These are phyloP conservation scores for Saccharomycopsis fermentans DNA, from an alignment of 805 yeast species.

Conservation along the genomic window DNA sequence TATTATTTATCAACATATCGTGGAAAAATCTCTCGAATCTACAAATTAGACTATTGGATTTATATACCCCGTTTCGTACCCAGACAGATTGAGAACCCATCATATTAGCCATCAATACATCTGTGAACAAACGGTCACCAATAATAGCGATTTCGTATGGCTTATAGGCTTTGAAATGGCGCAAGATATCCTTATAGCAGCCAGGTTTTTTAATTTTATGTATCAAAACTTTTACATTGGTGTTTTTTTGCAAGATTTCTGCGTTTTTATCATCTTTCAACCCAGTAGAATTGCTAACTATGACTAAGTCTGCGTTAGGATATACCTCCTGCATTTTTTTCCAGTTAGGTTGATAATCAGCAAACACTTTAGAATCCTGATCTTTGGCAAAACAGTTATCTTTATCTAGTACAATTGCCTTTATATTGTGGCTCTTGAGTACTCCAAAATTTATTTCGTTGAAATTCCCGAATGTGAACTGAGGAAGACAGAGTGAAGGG, in stretches of 20 bases:
- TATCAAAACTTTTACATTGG: conserved; percentile 61
- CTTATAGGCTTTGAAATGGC: conserved; percentile 36
- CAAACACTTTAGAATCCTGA: conserved; percentile 72
- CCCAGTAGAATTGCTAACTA: conserved; percentile 92
- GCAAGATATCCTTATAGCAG: conserved; percentile 57
- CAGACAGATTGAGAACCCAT: conserved; percentile 85
- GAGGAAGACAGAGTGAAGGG: conserved; percentile 68
- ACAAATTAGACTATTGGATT: conserved; percentile 41
- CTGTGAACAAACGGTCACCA: conserved; percentile 89
- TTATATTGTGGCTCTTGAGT: conserved; percentile 29
- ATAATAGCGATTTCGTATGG: conserved; percentile 70
- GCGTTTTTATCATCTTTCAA: conserved; percentile 75
- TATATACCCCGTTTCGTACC: conserved; percentile 67
- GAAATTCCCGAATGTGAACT: conserved; percentile 43
- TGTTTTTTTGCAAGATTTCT: conserved; percentile 41
- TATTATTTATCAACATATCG: background rate
- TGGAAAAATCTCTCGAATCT: conserved; percentile 37
- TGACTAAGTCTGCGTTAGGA: conserved; percentile 54
- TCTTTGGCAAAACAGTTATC: conserved; percentile 92
- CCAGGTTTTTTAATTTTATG: conserved; percentile 79
- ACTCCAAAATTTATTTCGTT: conserved; percentile 32
- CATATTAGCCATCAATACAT: conserved; percentile 84
- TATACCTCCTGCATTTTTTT: conserved; percentile 39
- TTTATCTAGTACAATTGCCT: conserved; percentile 81
- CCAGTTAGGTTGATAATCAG: conserved; percentile 54